These are phyloP conservation scores for Geotrichum cucujoidarum DNA, from an alignment of 1,139 yeast genomes.

Conservation along the genomic window DNA sequence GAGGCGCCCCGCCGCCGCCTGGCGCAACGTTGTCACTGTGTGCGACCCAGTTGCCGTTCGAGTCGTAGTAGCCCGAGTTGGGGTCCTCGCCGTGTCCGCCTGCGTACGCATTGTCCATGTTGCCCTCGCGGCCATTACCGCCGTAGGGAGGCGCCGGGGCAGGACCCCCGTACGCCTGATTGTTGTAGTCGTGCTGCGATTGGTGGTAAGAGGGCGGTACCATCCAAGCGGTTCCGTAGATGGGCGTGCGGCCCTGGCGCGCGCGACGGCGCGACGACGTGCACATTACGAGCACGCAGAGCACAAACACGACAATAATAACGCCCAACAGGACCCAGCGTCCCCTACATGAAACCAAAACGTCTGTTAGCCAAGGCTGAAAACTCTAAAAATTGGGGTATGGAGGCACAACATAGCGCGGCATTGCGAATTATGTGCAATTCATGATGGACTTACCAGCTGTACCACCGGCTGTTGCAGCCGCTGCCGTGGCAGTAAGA, in stretches of 20 bases:
- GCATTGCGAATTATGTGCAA: not conserved
- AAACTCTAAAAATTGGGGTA: not conserved
- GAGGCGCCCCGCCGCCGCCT: conserved; percentile 2
- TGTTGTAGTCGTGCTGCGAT: conserved; percentile 58
- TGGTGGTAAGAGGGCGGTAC: conserved; percentile 84
- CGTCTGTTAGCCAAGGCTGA: not conserved
- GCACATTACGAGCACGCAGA: conserved; percentile 47
- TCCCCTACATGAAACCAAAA: conserved; percentile 30
- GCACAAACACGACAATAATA: conserved; percentile 47
- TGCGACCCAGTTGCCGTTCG: conserved; percentile 51
- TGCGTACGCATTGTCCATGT: too few species aligned
- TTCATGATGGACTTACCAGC: conserved; percentile 6
- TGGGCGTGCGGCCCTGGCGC: conserved; percentile 59
- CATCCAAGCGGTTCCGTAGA: conserved; percentile 84
- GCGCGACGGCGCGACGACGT: conserved; percentile 52
- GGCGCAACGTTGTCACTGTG: conserved; percentile 5
- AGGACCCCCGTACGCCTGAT: conserved; percentile 18
- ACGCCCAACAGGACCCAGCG: conserved; percentile 49
- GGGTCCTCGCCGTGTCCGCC: conserved; percentile 38
- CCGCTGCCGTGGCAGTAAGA: conserved; percentile 5
- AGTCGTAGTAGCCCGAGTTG: conserved; percentile 80
- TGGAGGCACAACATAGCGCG: not conserved
- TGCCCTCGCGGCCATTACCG: too few species aligned
- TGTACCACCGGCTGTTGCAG: conserved; percentile 2
- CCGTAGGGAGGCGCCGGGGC: conserved; percentile 38